A percentile compares a stretch with the other conserved stretches of the same genome.
phyloP scores from a whole-genome alignment of 768 basidiomycete genomes.

The Ephemerocybe angulata region DNA sequence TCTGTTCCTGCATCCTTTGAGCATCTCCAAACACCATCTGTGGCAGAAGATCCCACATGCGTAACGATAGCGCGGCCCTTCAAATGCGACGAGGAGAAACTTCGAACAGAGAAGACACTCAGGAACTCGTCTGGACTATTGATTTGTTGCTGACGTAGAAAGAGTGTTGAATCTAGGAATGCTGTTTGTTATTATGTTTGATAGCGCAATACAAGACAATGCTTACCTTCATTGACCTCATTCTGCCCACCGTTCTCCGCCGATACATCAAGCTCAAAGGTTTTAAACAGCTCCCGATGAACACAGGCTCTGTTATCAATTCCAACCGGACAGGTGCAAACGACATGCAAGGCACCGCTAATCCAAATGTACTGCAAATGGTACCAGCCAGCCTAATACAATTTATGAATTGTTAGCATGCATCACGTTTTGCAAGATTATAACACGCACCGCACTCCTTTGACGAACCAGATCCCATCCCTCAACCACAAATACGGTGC shows the following conservation, averaged over 20 bases:
- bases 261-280: background rate
- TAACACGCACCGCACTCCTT: conserved; percentile 3
- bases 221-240: background rate
- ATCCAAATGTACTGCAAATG: background rate
- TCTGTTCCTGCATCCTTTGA: background rate
- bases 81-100: background rate
- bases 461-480: conserved; percentile 5
- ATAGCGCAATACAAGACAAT: background rate
- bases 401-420: background rate
- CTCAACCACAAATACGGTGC: conserved; percentile 3
- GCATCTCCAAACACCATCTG: background rate
- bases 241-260: too few relatives aligned
- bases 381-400: background rate
- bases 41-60: background rate
- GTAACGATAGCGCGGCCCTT: conserved; percentile 5
- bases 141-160: background rate
- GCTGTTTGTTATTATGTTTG: background rate
- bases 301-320: background rate
- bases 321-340: conserved; percentile 2
- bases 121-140: background rate
- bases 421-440: background rate
- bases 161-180: background rate
- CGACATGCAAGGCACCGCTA: background rate
- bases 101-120: background rate
- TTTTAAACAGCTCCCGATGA: conserved; percentile 4